phyloP scores from a whole-genome alignment of 2,329 filamentous ascomycete species.

The Fusarium ambrosium region DNA sequence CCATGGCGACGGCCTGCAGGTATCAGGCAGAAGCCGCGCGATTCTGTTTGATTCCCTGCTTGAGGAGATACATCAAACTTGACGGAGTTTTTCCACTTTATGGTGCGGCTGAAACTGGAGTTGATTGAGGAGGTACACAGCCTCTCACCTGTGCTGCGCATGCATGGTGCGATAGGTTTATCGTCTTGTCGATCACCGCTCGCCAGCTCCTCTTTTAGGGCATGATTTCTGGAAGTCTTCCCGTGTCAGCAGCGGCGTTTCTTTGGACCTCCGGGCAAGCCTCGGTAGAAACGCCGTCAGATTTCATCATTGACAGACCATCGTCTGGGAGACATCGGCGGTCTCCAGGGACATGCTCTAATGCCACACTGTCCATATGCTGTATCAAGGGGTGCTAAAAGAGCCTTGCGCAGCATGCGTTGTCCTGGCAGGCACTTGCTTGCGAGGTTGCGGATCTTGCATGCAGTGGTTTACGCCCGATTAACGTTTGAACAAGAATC shows the following conservation, averaged over 20 bases:
- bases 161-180: conserved; percentile 21
- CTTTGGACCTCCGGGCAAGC: not conserved
- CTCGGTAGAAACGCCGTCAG: not conserved
- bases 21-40: conserved; percentile 20
- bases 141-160: conserved; percentile 25
- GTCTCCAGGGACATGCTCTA: conserved; percentile 5
- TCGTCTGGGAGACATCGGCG: conserved; percentile 6
- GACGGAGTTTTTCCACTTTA: conserved; percentile 43
- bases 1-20: conserved; percentile 11
- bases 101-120: conserved; percentile 44
- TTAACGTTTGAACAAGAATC: conserved; percentile 12
- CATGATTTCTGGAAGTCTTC: conserved; percentile 36
- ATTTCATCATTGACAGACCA: conserved; percentile 21
- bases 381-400: conserved; percentile 10
- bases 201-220: not conserved
- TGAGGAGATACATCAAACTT: conserved; percentile 13
- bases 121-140: conserved; percentile 34
- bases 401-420: conserved; percentile 25
- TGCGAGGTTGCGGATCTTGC: conserved; percentile 7
- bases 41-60: not conserved
- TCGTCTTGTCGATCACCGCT: conserved; percentile 24
- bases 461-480: conserved; percentile 23
- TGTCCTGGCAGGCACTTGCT: conserved; percentile 3
- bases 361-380: conserved; percentile 5
- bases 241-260: not conserved